These are phyloP conservation scores for Cryphonectria naterciae DNA, from an alignment of 2,329 filamentous ascomycete genomes.

Conservation along the genomic window DNA sequence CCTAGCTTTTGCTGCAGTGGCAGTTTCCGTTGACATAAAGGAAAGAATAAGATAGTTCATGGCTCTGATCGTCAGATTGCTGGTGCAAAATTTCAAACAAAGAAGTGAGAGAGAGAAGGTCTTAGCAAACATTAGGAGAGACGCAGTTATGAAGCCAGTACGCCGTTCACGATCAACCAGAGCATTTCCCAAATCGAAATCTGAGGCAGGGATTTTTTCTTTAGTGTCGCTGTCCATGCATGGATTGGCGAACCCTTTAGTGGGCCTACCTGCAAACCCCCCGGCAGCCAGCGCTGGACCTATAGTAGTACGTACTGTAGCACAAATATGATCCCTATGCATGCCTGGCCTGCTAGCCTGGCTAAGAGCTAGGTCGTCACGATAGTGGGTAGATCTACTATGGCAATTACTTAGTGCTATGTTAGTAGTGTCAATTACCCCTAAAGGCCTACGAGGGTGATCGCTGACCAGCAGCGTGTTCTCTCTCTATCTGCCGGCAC, in stretches of 20 bases:
- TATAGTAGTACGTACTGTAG: background rate
- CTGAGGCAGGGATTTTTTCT: background rate
- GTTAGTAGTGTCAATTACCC: background rate
- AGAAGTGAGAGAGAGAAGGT: no score
- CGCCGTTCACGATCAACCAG: background rate
- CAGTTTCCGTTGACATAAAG: no score
- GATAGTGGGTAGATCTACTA: background rate
- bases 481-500: background rate
- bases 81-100: no score
- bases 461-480: background rate
- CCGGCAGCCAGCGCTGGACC: background rate
- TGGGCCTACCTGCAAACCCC: background rate
- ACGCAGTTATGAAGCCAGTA: no score
- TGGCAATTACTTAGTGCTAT: background rate
- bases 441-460: constrained; percentile 7
- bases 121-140: no score
- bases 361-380: background rate
- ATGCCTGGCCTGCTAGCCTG: background rate
- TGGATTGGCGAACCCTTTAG: background rate
- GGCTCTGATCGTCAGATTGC: no score
- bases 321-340: background rate
- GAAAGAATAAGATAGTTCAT: no score
- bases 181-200: background rate
- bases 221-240: background rate
- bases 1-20: no score